These are phyloP conservation scores for Gossypium lobatum DNA, from an alignment of 441 rosid species.

Conservation along the genomic window DNA sequence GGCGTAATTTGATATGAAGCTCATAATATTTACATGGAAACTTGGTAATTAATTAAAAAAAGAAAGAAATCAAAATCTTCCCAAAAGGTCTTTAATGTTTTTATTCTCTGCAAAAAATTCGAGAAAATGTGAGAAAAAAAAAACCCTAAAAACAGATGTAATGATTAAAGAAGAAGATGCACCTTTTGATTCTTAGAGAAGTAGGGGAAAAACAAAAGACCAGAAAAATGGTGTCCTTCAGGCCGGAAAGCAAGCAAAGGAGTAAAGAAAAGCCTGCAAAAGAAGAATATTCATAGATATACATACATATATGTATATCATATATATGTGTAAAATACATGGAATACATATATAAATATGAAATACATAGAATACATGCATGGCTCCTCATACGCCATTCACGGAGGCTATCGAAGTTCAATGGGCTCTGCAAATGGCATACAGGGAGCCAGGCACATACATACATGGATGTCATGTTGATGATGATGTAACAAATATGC, in stretches of 20 bases:
- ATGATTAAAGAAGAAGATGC: not conserved
- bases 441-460: conserved; percentile 94
- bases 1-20: not conserved
- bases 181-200: conserved; percentile 4
- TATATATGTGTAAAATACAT: conserved; percentile 1
- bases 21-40: conserved; percentile 1
- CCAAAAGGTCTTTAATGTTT: not conserved
- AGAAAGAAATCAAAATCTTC: not conserved
- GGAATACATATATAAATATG: conserved; percentile 22
- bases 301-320: not conserved
- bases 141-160: not conserved
- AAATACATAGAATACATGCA: conserved; percentile 45
- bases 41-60: not conserved
- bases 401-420: conserved; percentile 60
- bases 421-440: conserved; percentile 77
- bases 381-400: conserved; percentile 98
- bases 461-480: conserved; percentile 14
- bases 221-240: conserved; percentile 18
- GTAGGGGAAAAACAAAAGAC: not conserved
- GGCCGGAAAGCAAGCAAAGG: not conserved
- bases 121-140: not conserved
- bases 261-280: conserved; percentile 10
- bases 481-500: not conserved
- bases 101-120: not conserved
- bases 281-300: not conserved